Base-by-base conservation (phyloP, 345 rosid genomes). In the Brassica carinata region DNA sequence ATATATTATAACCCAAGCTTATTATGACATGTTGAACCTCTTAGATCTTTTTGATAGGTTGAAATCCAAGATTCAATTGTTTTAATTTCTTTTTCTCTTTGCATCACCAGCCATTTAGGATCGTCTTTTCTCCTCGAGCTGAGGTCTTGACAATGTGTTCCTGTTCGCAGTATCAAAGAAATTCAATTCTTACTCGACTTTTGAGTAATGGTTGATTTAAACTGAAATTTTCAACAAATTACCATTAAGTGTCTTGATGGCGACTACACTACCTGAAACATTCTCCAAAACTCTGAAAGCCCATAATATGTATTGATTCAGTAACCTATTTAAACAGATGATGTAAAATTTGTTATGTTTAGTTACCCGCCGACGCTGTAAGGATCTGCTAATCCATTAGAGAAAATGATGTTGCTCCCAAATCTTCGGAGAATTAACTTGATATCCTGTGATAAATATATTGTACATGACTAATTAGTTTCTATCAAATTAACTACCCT, bases 371-470 rank as follows among this genome's bases (percentile, higher is more conserved):
- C 58, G 8, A 53, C 19, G 58, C 19, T 53, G 19, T 53, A 53
- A n/a, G 58, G 58, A 53, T 53, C 58, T 53, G 58, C 58, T 53
- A 53, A 53, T 53, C 58, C 58, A 53, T 53, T 53, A 5, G 58
- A 53, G 58, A 53, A 88, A 8, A 88, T 85, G 15, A 88, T 86
- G 85, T 88, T 85, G 88, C 86, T 86, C 34, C 82, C 89, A 69
- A 88, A 88, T 57, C 63, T 77, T 70, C 33, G 58, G 0, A 87
- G 86, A n/a, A 83, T 81, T 40, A 85, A 73, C 68, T 85, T 87
- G 72, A 87, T 73, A 72, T 84, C 81, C 91, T 85, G 85, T 55
- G 69, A 48, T 15, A 40, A n/a, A 63, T 64, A 65, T 33, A 9
- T n/a, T 76, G 3, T 67, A 17, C 7, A 15, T 67, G 59, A 11